A percentile compares a stretch with the other conserved stretches of the same genome.
Conservation (phyloP, 2,329 filamentous ascomycete genomes). For the Torrubiellomyces zombiae region DNA sequence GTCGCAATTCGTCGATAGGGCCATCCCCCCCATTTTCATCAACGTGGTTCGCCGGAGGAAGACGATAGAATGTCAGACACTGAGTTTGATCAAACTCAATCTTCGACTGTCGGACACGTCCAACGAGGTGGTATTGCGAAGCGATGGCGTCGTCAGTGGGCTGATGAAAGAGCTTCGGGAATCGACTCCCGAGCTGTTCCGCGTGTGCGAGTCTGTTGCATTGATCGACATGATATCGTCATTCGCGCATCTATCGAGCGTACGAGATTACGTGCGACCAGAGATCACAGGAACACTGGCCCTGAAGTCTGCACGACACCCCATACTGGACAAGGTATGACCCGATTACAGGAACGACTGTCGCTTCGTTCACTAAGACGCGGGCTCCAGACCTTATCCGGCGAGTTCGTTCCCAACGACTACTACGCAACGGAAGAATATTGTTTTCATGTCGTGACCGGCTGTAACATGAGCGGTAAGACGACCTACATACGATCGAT, state of each 20-base stretch:
- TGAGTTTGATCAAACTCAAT: constrained; percentile 69
- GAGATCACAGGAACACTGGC: constrained; percentile 52
- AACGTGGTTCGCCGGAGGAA: constrained; percentile 59
- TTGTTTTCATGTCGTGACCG: constrained; percentile 84
- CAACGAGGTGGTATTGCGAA: constrained; percentile 69
- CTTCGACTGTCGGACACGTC: constrained; percentile 63
- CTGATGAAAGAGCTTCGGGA: constrained; percentile 57
- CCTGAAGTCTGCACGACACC: constrained; percentile 60
- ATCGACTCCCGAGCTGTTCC: constrained; percentile 60
- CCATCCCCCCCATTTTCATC: constrained; percentile 54
- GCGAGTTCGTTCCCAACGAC: constrained; percentile 73
- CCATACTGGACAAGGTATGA: constrained; percentile 52
- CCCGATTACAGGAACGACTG: too few relatives aligned
- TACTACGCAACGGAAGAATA: constrained; percentile 67
- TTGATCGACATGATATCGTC: constrained; percentile 72
- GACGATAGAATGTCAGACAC: constrained; percentile 73
- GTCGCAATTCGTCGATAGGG: constrained; percentile 42
- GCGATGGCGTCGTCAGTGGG: constrained; percentile 56
- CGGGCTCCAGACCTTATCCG: constrained; percentile 33
- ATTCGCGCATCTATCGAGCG: constrained; percentile 59
- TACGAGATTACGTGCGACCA: constrained; percentile 43
- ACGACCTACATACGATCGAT: constrained; percentile 84
- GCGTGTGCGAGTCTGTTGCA: constrained; percentile 70
- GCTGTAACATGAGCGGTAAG: constrained; percentile 97
- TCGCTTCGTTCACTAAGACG: background rate